These are phyloP conservation scores for Claviceps sorghi DNA, from an alignment of 2,329 filamentous ascomycete genomes.

Conservation along the genomic window DNA sequence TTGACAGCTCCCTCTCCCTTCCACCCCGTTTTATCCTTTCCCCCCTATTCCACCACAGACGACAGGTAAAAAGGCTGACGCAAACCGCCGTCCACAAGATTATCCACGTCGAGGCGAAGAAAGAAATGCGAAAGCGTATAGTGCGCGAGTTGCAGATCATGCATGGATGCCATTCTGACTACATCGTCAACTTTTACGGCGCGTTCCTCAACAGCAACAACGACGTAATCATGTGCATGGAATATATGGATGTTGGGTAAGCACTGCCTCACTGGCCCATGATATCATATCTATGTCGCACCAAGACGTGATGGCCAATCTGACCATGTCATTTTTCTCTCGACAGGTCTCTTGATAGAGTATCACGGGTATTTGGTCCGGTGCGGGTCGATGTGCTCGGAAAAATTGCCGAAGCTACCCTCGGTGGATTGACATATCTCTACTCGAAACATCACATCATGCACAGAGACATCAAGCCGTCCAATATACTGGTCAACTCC, in stretches of 20 bases:
- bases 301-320: not conserved
- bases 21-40: not conserved
- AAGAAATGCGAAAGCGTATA: conserved; percentile 91
- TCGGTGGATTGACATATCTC: conserved; percentile 86
- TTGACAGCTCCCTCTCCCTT: not conserved
- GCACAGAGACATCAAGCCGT: conserved; percentile 97
- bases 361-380: conserved; percentile 88
- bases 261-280: conserved; percentile 20
- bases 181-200: conserved; percentile 96
- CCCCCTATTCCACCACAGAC: not conserved
- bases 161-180: conserved; percentile 91
- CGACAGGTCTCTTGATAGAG: conserved; percentile 71
- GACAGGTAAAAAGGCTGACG: conserved; percentile 6
- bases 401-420: conserved; percentile 91
- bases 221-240: conserved; percentile 99
- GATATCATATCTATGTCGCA: not conserved
- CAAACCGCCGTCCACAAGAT: conserved; percentile 39
- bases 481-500: conserved; percentile 93
- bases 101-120: conserved; percentile 96
- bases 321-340: not conserved
- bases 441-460: conserved; percentile 95
- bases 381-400: conserved; percentile 91
- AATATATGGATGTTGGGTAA: conserved; percentile 98
- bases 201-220: conserved; percentile 93
- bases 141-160: conserved; percentile 96